phyloP scores from a whole-genome alignment of 2,329 filamentous ascomycete species.

The Claviceps quebecensis region DNA sequence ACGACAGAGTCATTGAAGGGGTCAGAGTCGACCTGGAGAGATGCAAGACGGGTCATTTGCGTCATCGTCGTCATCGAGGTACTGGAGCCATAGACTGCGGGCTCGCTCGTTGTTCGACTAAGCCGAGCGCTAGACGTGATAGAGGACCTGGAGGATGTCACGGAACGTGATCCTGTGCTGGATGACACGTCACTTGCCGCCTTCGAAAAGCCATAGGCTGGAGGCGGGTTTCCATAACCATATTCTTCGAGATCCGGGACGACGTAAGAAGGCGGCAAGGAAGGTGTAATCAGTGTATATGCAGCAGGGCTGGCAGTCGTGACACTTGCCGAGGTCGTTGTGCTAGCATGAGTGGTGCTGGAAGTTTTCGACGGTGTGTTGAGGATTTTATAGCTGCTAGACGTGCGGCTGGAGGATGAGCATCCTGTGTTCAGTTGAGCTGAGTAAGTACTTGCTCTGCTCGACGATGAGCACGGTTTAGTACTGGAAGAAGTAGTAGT shows the following conservation, averaged over 20 bases:
- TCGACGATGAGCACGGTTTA: neutral
- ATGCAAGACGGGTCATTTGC: slow-evolving; percentile 1
- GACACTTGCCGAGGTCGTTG: neutral
- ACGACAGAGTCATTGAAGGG: neutral
- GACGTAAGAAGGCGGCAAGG: slow-evolving; percentile 4
- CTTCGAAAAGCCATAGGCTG: slow-evolving; percentile 1
- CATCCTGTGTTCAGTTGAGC: neutral
- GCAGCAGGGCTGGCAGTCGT: slow-evolving; percentile 1
- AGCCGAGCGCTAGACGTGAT: neutral
- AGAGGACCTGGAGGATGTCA: neutral
- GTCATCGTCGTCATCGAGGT: neutral
- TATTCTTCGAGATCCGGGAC: slow-evolving; percentile 7
- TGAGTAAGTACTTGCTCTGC: neutral
- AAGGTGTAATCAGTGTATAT: slow-evolving; percentile 2
- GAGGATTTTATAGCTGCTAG: neutral
- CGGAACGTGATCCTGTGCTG: neutral
- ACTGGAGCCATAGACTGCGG: slow-evolving; percentile 1
- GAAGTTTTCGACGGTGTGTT: neutral
- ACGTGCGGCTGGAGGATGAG: neutral
- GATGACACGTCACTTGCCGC: neutral
- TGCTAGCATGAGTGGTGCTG: neutral
- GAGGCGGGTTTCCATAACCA: slow-evolving; percentile 3
- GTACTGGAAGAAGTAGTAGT: neutral
- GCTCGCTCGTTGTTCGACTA: neutral
- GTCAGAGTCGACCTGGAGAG: neutral